phyloP scores from a whole-genome alignment of 2,329 filamentous ascomycete genomes.

The Huntiella savannae region DNA sequence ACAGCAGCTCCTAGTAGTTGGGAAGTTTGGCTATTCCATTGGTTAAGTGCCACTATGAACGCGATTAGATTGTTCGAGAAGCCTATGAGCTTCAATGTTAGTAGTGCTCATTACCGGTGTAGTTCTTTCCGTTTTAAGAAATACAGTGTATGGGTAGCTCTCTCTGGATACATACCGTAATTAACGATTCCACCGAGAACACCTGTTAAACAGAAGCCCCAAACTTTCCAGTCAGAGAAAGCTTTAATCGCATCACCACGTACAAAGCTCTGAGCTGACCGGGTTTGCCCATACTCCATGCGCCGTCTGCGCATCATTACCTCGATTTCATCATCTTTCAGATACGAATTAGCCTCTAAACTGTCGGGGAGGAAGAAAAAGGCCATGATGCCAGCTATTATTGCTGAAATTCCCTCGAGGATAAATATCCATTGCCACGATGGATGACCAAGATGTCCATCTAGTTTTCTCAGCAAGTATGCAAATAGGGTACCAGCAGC shows the following conservation, averaged over 20 bases:
- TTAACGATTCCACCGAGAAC: background rate
- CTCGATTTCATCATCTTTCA: background rate
- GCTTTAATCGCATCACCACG: background rate
- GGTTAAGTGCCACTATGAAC: background rate
- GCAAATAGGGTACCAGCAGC: background rate
- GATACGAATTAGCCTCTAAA: background rate
- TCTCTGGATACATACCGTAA: background rate
- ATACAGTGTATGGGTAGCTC: background rate
- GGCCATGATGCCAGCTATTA: background rate
- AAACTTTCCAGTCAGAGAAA: conserved; percentile 1
- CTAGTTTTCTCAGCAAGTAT: background rate
- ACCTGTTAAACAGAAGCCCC: background rate
- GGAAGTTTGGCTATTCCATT: background rate
- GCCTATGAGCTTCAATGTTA: background rate
- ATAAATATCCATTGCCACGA: conserved; percentile 2
- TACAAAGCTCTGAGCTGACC: background rate
- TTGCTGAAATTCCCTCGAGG: background rate
- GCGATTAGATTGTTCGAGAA: background rate
- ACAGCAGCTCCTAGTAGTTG: background rate
- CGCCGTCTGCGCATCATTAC: background rate
- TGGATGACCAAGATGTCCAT: background rate
- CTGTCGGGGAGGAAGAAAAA: background rate
- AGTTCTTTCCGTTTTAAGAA: too few species aligned
- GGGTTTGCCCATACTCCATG: conserved; percentile 4
- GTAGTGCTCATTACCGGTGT: too few species aligned